These are phyloP conservation scores for Fusarium equiseti DNA, from an alignment of 2,329 filamentous ascomycete genomes.

Conservation along the genomic window DNA sequence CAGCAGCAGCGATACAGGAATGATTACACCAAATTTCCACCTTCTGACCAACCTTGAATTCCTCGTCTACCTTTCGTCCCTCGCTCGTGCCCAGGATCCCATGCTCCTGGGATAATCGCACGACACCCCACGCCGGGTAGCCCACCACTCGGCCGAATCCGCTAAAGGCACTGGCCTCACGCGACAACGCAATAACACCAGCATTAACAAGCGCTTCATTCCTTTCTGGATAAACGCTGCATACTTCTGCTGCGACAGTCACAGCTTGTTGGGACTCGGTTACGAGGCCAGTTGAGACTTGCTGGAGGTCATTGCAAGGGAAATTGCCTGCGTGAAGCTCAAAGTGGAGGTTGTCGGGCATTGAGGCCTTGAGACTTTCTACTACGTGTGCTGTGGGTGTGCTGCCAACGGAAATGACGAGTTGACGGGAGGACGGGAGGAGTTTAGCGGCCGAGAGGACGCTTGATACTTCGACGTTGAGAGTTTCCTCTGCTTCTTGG, in stretches of 20 bases:
- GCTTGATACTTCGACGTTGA: conserved; percentile 50
- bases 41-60: conserved; percentile 52
- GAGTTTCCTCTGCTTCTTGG: conserved; percentile 48
- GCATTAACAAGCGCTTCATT: conserved; percentile 56
- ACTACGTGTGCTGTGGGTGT: conserved; percentile 55
- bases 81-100: conserved; percentile 50
- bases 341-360: conserved; percentile 50
- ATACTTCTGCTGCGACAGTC: conserved; percentile 52
- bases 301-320: conserved; percentile 55
- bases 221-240: conserved; percentile 54
- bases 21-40: conserved; percentile 52
- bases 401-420: conserved; percentile 52
- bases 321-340: conserved; percentile 56
- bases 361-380: conserved; percentile 46
- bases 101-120: conserved; percentile 55
- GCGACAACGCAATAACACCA: conserved; percentile 52
- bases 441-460: conserved; percentile 50
- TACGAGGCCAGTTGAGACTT: conserved; percentile 53
- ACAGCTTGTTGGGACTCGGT: conserved; percentile 48
- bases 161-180: conserved; percentile 49
- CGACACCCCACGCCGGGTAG: conserved; percentile 49
- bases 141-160: conserved; percentile 51
- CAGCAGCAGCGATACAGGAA: conserved; percentile 54
- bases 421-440: conserved; percentile 40
- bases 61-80: conserved; percentile 42